Conservation (phyloP, 108 stramenopile species). For the Nannochloropsis oceanica region DNA sequence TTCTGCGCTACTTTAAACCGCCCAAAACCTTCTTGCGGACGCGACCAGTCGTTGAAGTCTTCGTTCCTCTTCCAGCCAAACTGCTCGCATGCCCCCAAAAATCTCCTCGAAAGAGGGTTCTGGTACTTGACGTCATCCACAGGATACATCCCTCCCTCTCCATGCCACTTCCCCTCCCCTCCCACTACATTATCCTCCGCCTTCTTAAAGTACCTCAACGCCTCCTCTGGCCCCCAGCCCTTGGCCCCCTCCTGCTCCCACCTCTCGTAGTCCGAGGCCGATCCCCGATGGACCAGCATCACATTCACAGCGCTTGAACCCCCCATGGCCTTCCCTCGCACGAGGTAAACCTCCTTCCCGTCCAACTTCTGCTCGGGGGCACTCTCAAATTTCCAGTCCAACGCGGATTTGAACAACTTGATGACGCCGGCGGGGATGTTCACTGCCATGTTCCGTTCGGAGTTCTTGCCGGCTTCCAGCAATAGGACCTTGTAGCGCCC, state of each 20-base stretch:
- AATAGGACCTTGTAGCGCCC: conserved; percentile 27
- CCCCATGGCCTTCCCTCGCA: conserved; percentile 47
- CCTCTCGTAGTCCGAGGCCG: conserved; percentile 39
- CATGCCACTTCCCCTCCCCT: conserved; percentile 12
- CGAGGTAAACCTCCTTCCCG: conserved; percentile 17
- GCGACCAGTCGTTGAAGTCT: conserved; percentile 48
- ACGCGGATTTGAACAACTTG: conserved; percentile 18
- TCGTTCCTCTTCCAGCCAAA: conserved; percentile 25
- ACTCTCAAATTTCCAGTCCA: conserved; percentile 28
- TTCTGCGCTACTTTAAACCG: conserved; percentile 42
- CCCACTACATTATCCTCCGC: conserved; percentile 28
- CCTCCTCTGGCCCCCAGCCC: conserved; percentile 35
- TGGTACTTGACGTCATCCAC: conserved; percentile 33
- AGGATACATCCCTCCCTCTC: conserved; percentile 2
- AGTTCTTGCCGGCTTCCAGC: conserved; percentile 34
- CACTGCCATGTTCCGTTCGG: conserved; percentile 5
- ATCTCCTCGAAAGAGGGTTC: conserved; percentile 36
- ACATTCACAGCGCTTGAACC: conserved; percentile 47
- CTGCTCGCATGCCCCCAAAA: conserved; percentile 33
- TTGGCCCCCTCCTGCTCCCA: conserved; percentile 37
- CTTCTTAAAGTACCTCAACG: conserved; percentile 46
- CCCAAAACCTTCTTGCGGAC: conserved; percentile 44
- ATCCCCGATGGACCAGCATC: conserved; percentile 45
- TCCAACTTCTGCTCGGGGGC: not conserved
- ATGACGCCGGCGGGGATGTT: not conserved